A percentile compares a stretch with the other conserved stretches of the same genome.
phyloP scores from a whole-genome alignment of 495 filamentous ascomycete species.

The Neurospora pannonica region DNA sequence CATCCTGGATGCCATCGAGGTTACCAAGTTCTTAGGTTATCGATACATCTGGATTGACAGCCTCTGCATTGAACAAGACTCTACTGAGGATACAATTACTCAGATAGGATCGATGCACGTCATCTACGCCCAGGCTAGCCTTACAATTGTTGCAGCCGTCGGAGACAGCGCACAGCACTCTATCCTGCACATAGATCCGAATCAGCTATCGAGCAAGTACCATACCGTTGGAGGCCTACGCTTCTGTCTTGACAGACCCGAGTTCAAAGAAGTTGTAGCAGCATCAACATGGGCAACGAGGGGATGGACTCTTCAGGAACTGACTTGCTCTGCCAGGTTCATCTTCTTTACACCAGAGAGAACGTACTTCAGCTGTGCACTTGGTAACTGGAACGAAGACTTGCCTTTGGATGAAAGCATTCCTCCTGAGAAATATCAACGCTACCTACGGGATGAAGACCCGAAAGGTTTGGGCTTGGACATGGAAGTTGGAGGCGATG shows the following conservation, averaged over 20 bases:
- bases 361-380: background rate
- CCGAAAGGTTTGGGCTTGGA: background rate
- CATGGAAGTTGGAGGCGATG: background rate
- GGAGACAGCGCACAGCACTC: background rate
- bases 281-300: background rate
- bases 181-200: background rate
- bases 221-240: background rate
- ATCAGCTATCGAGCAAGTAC: background rate
- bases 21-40: conserved; percentile 13
- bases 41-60: conserved; percentile 24
- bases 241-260: background rate
- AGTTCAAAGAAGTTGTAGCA: background rate
- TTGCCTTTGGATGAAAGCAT: background rate
- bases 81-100: background rate
- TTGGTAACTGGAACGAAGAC: background rate
- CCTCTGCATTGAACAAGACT: conserved; percentile 15
- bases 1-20: conserved; percentile 22
- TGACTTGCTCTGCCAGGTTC: background rate
- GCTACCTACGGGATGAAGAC: background rate
- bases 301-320: background rate
- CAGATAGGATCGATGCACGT: background rate
- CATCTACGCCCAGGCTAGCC: background rate
- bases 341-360: background rate
- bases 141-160: background rate
- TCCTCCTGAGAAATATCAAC: background rate